Percentiles rank a stretch among this genome's conserved stretches.
These are phyloP conservation scores for Amanita thiersii DNA, from an alignment of 768 basidiomycete genomes.

Conservation along the genomic window DNA sequence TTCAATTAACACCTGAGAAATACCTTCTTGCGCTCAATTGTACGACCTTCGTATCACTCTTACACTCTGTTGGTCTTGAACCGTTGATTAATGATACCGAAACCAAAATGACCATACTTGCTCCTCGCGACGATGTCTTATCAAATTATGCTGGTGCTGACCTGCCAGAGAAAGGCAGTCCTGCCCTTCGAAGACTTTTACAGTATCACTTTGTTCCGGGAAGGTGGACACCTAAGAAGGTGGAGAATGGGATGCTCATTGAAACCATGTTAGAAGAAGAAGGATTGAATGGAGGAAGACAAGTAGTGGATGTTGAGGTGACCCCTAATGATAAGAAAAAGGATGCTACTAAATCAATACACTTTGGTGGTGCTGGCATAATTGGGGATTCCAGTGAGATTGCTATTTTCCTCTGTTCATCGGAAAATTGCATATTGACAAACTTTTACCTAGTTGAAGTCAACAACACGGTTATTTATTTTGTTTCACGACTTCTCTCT, in stretches of 20 bases:
- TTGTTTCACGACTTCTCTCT: constrained; percentile 73
- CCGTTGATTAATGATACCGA: constrained; percentile 64
- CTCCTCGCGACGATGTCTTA: constrained; percentile 82
- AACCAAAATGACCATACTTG: constrained; percentile 79
- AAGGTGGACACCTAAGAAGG: constrained; percentile 59
- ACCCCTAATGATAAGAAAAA: constrained; percentile 39
- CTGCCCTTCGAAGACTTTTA: constrained; percentile 64
- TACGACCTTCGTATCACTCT: constrained; percentile 79
- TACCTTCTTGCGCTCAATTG: constrained; percentile 90
- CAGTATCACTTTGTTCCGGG: constrained; percentile 92
- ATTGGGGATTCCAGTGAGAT: constrained; percentile 69
- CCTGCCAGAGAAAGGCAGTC: constrained; percentile 56
- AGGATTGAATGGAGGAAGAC: constrained; percentile 60
- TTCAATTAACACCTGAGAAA: constrained; percentile 89
- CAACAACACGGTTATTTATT: constrained; percentile 81
- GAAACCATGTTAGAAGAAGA: constrained; percentile 70
- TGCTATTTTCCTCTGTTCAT: neutral
- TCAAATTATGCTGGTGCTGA: constrained; percentile 42
- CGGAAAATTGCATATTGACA: constrained; percentile 6
- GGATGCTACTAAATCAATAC: constrained; percentile 42
- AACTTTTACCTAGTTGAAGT: constrained; percentile 46
- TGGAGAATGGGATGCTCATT: constrained; percentile 67
- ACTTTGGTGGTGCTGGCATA: constrained; percentile 78
- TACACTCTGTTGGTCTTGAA: constrained; percentile 76
- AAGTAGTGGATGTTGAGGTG: constrained; percentile 68